These are phyloP conservation scores for Magnusiomyces magnusii DNA, from an alignment of 1,139 yeast species.

Conservation along the genomic window DNA sequence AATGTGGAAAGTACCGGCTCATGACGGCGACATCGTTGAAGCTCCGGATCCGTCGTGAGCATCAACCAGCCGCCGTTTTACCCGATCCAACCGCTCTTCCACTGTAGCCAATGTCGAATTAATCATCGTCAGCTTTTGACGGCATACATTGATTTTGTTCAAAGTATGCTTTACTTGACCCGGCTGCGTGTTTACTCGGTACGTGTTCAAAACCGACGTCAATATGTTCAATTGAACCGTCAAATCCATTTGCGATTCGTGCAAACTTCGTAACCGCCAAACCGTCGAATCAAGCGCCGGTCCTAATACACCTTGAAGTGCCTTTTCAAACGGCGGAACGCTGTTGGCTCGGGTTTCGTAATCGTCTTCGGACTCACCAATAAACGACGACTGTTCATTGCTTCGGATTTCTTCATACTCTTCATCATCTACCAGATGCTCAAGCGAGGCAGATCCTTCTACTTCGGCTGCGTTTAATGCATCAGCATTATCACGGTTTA, in stretches of 20 bases:
- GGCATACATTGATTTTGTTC: constrained; percentile 19
- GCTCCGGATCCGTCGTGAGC: background rate
- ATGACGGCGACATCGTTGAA: background rate
- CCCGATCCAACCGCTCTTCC: constrained; percentile 10
- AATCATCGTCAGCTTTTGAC: constrained; percentile 20
- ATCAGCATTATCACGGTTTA: no score
- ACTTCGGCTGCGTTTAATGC: no score
- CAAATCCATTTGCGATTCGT: constrained; percentile 26
- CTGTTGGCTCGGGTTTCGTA: background rate
- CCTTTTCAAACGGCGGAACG: constrained; percentile 19
- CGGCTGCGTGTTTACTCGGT: constrained; percentile 20
- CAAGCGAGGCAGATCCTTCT: background rate
- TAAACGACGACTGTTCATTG: background rate
- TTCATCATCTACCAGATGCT: background rate
- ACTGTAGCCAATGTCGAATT: constrained; percentile 10
- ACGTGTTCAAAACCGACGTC: constrained; percentile 22
- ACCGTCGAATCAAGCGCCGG: constrained; percentile 26
- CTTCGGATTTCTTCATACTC: background rate
- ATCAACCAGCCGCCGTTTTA: constrained; percentile 6
- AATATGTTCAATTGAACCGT: constrained; percentile 23
- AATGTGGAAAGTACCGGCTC: no score
- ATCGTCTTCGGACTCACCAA: background rate
- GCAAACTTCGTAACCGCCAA: constrained; percentile 24
- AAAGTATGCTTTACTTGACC: constrained; percentile 20
- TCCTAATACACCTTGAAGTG: constrained; percentile 22